Conservation (phyloP, 1,284 basidiomycete species). For the Apiotrichum brassicae region DNA sequence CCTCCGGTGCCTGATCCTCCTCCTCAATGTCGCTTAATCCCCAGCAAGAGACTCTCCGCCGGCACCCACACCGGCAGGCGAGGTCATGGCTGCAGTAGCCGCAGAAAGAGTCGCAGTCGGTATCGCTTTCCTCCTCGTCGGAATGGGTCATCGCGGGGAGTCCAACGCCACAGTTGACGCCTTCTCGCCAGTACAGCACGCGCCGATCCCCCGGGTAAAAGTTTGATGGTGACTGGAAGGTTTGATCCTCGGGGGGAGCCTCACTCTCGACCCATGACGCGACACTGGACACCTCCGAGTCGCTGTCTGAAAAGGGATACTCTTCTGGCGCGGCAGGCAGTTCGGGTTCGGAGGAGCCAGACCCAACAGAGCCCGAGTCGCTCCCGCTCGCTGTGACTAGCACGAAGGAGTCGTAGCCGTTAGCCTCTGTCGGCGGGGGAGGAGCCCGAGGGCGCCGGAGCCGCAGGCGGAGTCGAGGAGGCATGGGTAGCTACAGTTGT, state of each 20-base stretch:
- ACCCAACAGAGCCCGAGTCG: neutral
- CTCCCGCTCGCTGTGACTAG: neutral
- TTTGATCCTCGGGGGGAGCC: neutral
- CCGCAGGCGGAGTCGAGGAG: neutral
- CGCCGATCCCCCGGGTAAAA: neutral
- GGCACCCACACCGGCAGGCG: neutral
- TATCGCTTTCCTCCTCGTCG: neutral
- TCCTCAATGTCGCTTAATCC: neutral
- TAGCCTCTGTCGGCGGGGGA: neutral
- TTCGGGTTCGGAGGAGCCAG: neutral
- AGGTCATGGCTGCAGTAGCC: neutral
- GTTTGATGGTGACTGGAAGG: neutral
- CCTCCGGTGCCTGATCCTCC: too few species aligned
- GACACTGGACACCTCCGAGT: neutral
- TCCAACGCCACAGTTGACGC: neutral
- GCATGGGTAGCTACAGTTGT: too few species aligned
- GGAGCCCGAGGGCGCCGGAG: neutral
- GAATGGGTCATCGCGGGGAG: neutral
- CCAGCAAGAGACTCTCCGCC: neutral
- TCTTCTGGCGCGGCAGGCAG: neutral
- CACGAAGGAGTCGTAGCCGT: neutral
- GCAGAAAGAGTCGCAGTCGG: neutral
- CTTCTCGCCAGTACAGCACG: neutral
- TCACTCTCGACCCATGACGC: neutral
- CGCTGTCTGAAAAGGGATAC: neutral